A percentile compares a stretch with the other conserved stretches of the same genome.
phyloP scores from a whole-genome alignment of 192 early-diverging fungal genomes.

The Backusella morwellensis region DNA sequence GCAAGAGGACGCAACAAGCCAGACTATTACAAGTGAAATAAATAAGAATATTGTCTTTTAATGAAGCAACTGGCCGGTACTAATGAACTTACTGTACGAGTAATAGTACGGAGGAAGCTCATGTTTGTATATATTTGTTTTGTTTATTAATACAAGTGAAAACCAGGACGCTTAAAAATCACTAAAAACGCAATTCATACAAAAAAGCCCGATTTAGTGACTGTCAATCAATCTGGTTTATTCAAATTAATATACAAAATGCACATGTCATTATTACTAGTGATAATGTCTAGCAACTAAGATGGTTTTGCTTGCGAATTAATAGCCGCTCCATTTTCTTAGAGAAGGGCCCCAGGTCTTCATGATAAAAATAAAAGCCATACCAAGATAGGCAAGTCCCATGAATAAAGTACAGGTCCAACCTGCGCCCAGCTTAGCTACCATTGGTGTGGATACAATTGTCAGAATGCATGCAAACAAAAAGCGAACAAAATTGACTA shows the following conservation, averaged over 20 bases:
- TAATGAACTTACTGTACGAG: constrained; percentile 24
- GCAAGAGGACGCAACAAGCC: constrained; percentile 18
- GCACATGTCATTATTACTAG: not conserved
- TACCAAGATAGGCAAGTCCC: constrained; percentile 29
- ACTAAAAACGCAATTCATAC: not conserved
- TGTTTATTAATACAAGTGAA: constrained; percentile 6
- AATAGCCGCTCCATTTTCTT: constrained; percentile 19
- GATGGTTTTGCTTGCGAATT: not conserved
- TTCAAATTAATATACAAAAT: not conserved
- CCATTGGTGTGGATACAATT: constrained; percentile 41
- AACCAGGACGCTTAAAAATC: not conserved
- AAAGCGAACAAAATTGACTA: constrained; percentile 41
- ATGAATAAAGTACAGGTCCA: constrained; percentile 39
- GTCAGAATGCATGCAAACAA: constrained; percentile 39
- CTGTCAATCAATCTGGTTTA: not conserved
- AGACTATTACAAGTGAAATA: constrained; percentile 1
- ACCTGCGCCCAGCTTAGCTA: constrained; percentile 41
- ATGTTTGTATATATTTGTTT: constrained; percentile 11
- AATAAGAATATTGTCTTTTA: not conserved
- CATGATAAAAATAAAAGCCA: constrained; percentile 34
- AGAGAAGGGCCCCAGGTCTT: constrained; percentile 36
- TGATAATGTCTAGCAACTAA: not conserved
- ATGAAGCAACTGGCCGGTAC: not conserved
- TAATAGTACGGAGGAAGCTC: constrained; percentile 30
- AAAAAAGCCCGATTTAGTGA: not conserved